Conservation (phyloP, 1,284 basidiomycete genomes). For the Apiotrichum akiyoshidainum region DNA sequence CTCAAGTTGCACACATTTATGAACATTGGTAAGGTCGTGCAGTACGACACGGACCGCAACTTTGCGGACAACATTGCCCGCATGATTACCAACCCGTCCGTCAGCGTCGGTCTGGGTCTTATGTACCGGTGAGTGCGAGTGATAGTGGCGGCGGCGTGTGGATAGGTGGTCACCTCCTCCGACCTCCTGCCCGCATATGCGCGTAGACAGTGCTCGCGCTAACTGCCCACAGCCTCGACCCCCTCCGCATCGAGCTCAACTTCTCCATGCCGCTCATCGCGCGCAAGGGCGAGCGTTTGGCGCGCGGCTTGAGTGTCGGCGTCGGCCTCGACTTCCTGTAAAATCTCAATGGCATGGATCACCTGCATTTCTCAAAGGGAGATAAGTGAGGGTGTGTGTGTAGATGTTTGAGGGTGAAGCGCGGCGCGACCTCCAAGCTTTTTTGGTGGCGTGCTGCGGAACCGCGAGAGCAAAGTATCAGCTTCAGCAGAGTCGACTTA, state of each 20-base stretch:
- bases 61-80: constrained; percentile 41
- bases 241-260: constrained; percentile 71
- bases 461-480: too few species aligned
- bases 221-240: constrained; percentile 33
- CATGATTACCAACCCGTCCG: constrained; percentile 49
- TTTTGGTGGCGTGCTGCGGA: too few species aligned
- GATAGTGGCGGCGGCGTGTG: too few species aligned
- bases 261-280: constrained; percentile 83
- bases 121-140: constrained; percentile 62
- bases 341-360: neutral
- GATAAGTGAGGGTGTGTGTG: too few species aligned
- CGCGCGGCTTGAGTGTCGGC: constrained; percentile 85
- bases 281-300: constrained; percentile 68
- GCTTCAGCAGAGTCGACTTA: too few species aligned
- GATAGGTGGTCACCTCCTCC: too few species aligned
- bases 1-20: constrained; percentile 79
- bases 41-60: constrained; percentile 56
- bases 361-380: neutral
- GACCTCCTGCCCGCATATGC: too few species aligned
- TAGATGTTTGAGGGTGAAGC: too few species aligned
- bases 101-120: constrained; percentile 84
- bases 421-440: too few species aligned
- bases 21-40: constrained; percentile 80
- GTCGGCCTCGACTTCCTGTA: constrained; percentile 77
- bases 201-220: neutral